Evolutionary conservation across 441 rosid species (phyloP).

Genomic region (Iberis amara): DNA sequence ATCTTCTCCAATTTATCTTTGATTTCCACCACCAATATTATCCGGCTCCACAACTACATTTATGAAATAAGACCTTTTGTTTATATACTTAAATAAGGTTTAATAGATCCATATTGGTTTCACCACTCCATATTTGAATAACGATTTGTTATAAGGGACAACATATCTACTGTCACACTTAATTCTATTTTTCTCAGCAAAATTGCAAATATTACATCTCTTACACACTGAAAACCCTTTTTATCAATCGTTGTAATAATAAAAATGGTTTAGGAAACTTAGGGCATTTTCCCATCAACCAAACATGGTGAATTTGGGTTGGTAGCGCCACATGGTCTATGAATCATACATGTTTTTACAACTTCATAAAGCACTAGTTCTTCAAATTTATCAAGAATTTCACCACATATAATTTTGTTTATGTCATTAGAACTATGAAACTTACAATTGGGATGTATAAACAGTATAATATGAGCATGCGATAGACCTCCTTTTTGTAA

Average conservation of each 20-base stretch:
- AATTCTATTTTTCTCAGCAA: too few relatives aligned
- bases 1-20: not conserved
- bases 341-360: not conserved
- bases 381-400: not conserved
- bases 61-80: too few relatives aligned
- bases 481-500: not conserved
- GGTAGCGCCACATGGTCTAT: not conserved
- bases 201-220: too few relatives aligned
- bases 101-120: too few relatives aligned
- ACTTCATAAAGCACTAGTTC: not conserved
- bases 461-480: not conserved
- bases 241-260: too few relatives aligned
- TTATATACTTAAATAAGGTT: too few relatives aligned
- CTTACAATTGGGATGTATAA: not conserved
- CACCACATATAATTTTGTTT: not conserved
- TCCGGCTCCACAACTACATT: not conserved
- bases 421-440: not conserved
- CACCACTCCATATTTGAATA: too few relatives aligned
- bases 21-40: too few relatives aligned
- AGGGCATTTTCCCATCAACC: conserved; percentile 3
- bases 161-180: too few relatives aligned
- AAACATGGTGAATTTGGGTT: not conserved
- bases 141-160: too few relatives aligned
- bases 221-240: too few relatives aligned
- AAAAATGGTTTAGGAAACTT: not conserved